Evolutionary conservation across 352 stramenopile genomes (phyloP), one percentile per base, ranked within the genome.

Genomic region (Phytophthora brassicae): DNA sequence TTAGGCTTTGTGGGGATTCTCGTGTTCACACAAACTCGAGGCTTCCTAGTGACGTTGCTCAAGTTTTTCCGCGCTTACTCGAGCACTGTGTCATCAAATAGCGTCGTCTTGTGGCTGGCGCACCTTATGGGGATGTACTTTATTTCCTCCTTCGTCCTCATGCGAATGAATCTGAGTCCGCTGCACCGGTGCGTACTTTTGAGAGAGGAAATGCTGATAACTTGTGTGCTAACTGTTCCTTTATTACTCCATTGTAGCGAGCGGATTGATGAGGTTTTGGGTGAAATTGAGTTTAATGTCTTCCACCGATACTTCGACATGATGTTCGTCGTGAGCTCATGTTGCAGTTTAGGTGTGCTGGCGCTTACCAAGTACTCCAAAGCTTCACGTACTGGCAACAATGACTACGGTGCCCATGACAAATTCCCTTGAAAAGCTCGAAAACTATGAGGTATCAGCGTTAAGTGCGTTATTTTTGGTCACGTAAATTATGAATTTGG

Each of bases 61-160:
- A 89, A 94, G 65, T 81, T 90, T 35, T 94, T 94, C 59, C 83
- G 83, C 31, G 72, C 77, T 0, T 94, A 86, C 65, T 94, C 85
- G 6, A 91, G 77, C 63, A 92, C 81, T 41, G 83, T 91, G 17
- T 92, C 83, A 3, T 91, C 82, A 31, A 92, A 92, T 56, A 91
- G 83, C 48, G 81, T 92, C 60, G 85, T 91, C 35, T 72, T 94
- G 3, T 92, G 76, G 79, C 70, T 94, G 24, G 85, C 85, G 14
- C 81, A 94, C 33, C 73, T 94, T 38, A 94, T 91, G 85, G 85
- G 85, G 13, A 94, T 91, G 83, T 94, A 94, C 66, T 94, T 94
- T 59, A 79, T 94, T 29, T 94, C 85, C 26, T 91, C 85, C 2
- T 94, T 94, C 44, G 83, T 94, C 39, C 74, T 94, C 59, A 94